These are phyloP conservation scores for Populus nigra DNA, from an alignment of 345 rosid genomes.

Conservation along the genomic window DNA sequence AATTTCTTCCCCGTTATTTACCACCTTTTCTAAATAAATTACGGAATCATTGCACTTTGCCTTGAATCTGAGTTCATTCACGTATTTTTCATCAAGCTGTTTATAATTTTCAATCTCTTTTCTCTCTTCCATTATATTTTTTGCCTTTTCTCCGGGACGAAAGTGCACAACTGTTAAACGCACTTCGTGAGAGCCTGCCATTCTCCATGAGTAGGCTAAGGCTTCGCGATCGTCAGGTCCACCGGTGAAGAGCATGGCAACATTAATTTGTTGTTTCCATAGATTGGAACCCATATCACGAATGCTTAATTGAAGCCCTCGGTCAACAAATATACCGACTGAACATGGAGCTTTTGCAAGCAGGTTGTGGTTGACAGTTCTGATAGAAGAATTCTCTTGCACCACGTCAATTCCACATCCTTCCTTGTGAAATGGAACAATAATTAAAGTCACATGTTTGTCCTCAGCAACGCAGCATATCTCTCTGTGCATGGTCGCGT, in stretches of 20 bases:
- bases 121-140: neutral
- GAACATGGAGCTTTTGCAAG: conserved; percentile 25
- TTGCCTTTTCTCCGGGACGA: conserved; percentile 5
- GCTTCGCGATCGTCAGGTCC: conserved; percentile 36
- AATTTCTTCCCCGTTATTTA: conserved; percentile 17
- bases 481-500: conserved; percentile 31
- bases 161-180: conserved; percentile 25
- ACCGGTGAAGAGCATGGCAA: conserved; percentile 30
- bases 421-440: conserved; percentile 32
- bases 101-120: neutral
- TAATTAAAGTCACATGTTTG: conserved; percentile 20
- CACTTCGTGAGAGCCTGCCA: conserved; percentile 5
- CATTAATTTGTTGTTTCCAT: neutral
- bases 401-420: conserved; percentile 10
- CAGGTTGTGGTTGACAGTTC: conserved; percentile 18
- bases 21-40: conserved; percentile 24
- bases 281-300: neutral
- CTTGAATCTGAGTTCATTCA: conserved; percentile 36
- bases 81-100: conserved; percentile 32
- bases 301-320: conserved; percentile 14
- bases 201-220: conserved; percentile 25
- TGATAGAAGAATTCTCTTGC: conserved; percentile 4
- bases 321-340: conserved; percentile 30
- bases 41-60: conserved; percentile 28
- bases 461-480: conserved; percentile 26